Base-by-base conservation (phyloP, 805 yeast species). In the Candida chilensis region DNA sequence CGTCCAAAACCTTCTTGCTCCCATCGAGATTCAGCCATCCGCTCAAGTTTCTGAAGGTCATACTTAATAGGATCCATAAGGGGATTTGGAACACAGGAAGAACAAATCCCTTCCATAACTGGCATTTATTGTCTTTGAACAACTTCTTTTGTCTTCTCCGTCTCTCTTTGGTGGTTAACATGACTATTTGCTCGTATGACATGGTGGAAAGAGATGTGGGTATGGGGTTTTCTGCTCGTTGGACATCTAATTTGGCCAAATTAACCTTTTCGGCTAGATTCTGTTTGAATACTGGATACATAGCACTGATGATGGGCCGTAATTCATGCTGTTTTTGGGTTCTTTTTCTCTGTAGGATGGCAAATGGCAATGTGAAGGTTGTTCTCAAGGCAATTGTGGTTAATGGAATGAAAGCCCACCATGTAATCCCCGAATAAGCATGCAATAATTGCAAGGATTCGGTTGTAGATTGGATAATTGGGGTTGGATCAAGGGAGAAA, bases 31-130 rank as follows among this genome's bases (percentile, higher is more conserved):
- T 40, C 3, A 63, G 47, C 78, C 78, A 72, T 1, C 94, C 95
- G 25, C 88, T 78, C 37, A 87, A 55, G 27, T 76, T 70, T 38
- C 96, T 65, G 40, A 87, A 69, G 1, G 87, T 77, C 40, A 78
- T 61, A 9, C 92, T 79, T 66, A 88, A 63, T 3, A 79, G 63
- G 2, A 87, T 65, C 94, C 96, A 88, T 5, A 88, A 50, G 0
- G 97, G 97, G 14, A 90, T 66, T 48, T 88, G 97, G 12, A 84
- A 71, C 0, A 76, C 56, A 1, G 96, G 96, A 22, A 86, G 58
- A 4, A 82, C 42, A 33, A 75, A 57, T 43, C 82, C 77, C 50
- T 87, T 88, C 86, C 94, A 88, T 34, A 78, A 51, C 45, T 85
- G 90, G 31, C 87, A 83, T 7, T 65, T 60, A 44, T 79, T 64